Percentiles rank a stretch among this genome's conserved stretches.
Conservation (phyloP, 495 filamentous ascomycete genomes). For the Neurospora intermedia region DNA sequence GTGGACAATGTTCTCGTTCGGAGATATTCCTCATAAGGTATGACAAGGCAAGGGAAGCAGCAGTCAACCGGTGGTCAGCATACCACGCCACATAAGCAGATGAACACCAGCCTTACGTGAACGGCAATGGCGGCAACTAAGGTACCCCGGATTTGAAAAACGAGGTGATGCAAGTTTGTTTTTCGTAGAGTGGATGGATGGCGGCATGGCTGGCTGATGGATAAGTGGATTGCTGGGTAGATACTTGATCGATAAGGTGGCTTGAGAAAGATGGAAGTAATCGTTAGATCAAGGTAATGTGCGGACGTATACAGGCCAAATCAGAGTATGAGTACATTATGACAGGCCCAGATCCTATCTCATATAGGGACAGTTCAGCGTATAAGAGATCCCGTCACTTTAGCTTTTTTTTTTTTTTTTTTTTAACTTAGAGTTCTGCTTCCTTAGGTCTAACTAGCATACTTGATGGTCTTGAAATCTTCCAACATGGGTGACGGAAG, state of each 20-base stretch:
- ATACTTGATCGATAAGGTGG: neutral
- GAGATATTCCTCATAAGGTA: neutral
- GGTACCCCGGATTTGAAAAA: neutral
- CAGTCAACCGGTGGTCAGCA: neutral
- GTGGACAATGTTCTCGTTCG: neutral
- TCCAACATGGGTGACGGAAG: too few species aligned
- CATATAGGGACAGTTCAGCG: neutral
- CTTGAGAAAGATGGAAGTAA: neutral
- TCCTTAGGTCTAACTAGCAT: neutral
- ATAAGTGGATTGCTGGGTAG: neutral
- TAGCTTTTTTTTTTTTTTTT: neutral
- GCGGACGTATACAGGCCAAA: neutral
- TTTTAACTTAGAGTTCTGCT: neutral
- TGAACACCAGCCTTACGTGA: neutral
- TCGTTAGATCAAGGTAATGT: neutral
- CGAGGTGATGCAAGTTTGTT: neutral
- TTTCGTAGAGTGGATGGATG: neutral
- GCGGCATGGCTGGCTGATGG: neutral
- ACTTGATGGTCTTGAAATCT: too few species aligned
- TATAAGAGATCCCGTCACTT: neutral
- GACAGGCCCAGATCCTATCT: neutral
- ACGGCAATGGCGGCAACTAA: neutral
- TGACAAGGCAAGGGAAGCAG: neutral
- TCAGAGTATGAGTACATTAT: neutral
- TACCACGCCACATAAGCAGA: neutral